Percentiles rank a stretch among this genome's conserved stretches.
These are phyloP conservation scores for Boletus bicolor DNA, from an alignment of 768 basidiomycete genomes.

Conservation along the genomic window DNA sequence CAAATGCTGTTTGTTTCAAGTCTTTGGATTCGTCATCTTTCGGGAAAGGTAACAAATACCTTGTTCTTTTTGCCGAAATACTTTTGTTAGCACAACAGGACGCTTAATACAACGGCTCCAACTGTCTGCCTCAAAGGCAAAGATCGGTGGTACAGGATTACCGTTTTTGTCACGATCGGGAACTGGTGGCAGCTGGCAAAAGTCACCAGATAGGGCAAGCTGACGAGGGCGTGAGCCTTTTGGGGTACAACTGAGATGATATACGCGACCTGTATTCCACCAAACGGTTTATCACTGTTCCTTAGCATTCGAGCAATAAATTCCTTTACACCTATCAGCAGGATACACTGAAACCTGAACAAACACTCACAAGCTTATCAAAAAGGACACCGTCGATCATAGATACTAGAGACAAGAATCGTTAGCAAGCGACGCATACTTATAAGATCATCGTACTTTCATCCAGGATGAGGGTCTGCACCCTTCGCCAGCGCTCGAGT, in stretches of 20 bases:
- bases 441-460: slow-evolving; percentile 54
- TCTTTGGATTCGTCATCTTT: neutral
- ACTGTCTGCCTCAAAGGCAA: slow-evolving; percentile 78
- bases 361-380: slow-evolving; percentile 64
- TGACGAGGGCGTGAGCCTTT: slow-evolving; percentile 27
- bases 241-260: neutral
- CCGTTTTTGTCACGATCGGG: slow-evolving; percentile 47
- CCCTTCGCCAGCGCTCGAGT: slow-evolving; percentile 60
- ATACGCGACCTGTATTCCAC: slow-evolving; percentile 74
- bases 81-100: slow-evolving; percentile 59
- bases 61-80: slow-evolving; percentile 88
- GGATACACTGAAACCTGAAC: slow-evolving; percentile 32
- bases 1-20: slow-evolving; percentile 46
- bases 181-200: slow-evolving; percentile 89
- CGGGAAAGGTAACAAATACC: slow-evolving; percentile 32
- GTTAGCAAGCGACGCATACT: neutral
- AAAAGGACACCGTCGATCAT: slow-evolving; percentile 84
- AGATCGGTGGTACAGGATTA: slow-evolving; percentile 47
- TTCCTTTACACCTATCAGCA: slow-evolving; percentile 43
- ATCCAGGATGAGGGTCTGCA: slow-evolving; percentile 73
- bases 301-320: slow-evolving; percentile 59
- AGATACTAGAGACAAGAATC: slow-evolving; percentile 53
- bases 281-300: slow-evolving; percentile 58
- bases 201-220: slow-evolving; percentile 85
- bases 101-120: slow-evolving; percentile 65